Evolutionary conservation across 2,329 filamentous ascomycete species (phyloP), one percentile per base, ranked within the genome.

Genomic region (Pseudocercospora fuligena): DNA sequence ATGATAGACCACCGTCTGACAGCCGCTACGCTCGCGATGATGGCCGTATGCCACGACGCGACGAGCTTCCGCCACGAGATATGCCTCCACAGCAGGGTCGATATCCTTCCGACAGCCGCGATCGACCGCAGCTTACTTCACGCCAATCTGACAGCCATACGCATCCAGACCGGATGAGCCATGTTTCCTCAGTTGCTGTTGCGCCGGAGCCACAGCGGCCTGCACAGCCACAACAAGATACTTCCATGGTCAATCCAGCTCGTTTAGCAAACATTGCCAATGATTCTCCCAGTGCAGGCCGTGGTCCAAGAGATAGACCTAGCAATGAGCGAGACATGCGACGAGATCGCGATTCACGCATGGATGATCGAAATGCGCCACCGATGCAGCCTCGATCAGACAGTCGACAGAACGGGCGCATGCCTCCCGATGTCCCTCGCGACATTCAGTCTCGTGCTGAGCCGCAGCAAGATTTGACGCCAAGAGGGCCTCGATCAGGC

Each of bases 401-500:
- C 40, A 57, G 66, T 63, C 67, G 72, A 66, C 23, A 65, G 75
- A 53, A 78, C 75, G 43, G 80, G 79, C 68, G 84, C 27, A 40
- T 54, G 49, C 62, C 66, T 19, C 51, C 66, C 54, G 72, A 74
- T 23, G 65, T 64, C 31, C 54, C 70, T 46, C 71, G 73, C 14
- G 74, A 75, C 40, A 59, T 66, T 29, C 68, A 67, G 23, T 31
- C 58, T 25, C 66, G 71, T 11, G 54, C 64, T 16, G 72, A 73
- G 33, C 67, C 78, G n/a, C 69, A 75, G 11, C 79, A 81, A 58
- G 77, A 79, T 27, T 75, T 74, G 43, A 79, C 85, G 53, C 87
- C 86, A 5, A 83, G 82, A 21, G 86, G 85, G 16, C 86, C 86
- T 80, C 86, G 83, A 43, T 80, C 83, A 74, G 83, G 83, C 31